A percentile compares a stretch with the other conserved stretches of the same genome.
Conservation (phyloP, 495 filamentous ascomycete genomes). For the Chaetomium tenue region DNA sequence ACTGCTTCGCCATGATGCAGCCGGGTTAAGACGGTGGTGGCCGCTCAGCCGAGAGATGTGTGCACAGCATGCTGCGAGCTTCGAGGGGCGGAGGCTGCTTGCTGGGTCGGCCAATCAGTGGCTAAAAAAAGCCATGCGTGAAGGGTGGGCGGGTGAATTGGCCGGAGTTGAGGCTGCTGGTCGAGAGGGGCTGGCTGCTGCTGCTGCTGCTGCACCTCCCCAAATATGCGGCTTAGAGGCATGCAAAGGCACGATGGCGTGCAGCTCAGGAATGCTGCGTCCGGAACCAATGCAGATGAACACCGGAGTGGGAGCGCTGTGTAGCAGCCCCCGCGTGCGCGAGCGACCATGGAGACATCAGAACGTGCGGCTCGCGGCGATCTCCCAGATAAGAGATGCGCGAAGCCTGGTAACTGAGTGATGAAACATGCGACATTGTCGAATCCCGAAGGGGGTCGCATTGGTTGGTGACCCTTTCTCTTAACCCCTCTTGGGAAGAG, state of each 20-base stretch:
- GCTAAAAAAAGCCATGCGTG: not conserved
- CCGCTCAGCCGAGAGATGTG: constrained; percentile 1
- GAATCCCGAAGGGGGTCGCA: constrained; percentile 20
- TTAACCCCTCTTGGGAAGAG: constrained; percentile 68
- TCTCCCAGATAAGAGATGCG: constrained; percentile 16
- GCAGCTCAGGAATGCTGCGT: constrained; percentile 21
- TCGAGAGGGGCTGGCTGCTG: constrained; percentile 21
- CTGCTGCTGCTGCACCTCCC: too few species aligned
- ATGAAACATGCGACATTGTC: constrained; percentile 22
- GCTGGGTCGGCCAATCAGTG: constrained; percentile 22
- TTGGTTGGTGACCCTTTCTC: constrained; percentile 2
- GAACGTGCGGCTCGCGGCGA: constrained; percentile 24
- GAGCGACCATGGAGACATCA: constrained; percentile 10
- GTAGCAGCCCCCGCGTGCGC: constrained; percentile 28
- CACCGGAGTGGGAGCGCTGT: constrained; percentile 16
- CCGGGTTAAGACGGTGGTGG: constrained; percentile 15
- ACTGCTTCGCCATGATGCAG: not conserved
- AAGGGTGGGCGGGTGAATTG: constrained; percentile 1
- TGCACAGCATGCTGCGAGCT: constrained; percentile 21
- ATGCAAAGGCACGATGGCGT: constrained; percentile 29
- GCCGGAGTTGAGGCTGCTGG: constrained; percentile 6
- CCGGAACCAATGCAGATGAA: constrained; percentile 21
- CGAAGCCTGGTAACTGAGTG: constrained; percentile 24
- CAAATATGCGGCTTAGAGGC: constrained; percentile 16
- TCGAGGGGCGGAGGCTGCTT: not conserved